Percentiles rank a stretch among this genome's conserved stretches.
phyloP scores from a whole-genome alignment of 495 filamentous ascomycete species.

The Usnea hakonensis region DNA sequence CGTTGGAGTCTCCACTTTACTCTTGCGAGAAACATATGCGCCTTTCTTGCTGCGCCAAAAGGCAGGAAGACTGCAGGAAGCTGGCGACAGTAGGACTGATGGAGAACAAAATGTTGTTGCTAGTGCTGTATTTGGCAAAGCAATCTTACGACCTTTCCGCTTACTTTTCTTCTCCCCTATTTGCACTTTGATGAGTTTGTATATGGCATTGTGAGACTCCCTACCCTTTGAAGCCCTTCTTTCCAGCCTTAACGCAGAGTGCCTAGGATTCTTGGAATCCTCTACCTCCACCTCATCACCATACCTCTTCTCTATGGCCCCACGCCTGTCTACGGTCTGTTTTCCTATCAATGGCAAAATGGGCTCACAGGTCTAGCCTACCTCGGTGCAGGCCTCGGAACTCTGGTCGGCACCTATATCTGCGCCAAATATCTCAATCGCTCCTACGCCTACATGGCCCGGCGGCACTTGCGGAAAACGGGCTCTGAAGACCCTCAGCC shows the following conservation, averaged over 20 bases:
- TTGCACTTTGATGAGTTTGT: neutral
- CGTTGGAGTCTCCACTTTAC: neutral
- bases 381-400: slow-evolving; percentile 3
- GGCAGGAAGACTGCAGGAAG: neutral
- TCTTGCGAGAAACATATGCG: neutral
- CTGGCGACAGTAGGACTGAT: neutral
- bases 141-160: neutral
- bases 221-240: too few relatives aligned
- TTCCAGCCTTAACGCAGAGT: too few relatives aligned
- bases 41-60: neutral
- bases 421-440: neutral
- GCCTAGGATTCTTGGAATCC: neutral
- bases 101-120: neutral
- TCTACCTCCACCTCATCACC: neutral
- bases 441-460: neutral
- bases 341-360: slow-evolving; percentile 14
- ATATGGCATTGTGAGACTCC: too few relatives aligned
- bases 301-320: slow-evolving; percentile 23
- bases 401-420: neutral
- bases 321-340: neutral
- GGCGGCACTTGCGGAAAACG: too few relatives aligned
- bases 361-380: slow-evolving; percentile 13
- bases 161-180: neutral
- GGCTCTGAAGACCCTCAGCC: slow-evolving; percentile 27
- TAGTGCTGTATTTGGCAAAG: neutral